These are phyloP conservation scores for Phylloporus sp. DNA, from an alignment of 1,284 basidiomycete genomes.

Conservation along the genomic window DNA sequence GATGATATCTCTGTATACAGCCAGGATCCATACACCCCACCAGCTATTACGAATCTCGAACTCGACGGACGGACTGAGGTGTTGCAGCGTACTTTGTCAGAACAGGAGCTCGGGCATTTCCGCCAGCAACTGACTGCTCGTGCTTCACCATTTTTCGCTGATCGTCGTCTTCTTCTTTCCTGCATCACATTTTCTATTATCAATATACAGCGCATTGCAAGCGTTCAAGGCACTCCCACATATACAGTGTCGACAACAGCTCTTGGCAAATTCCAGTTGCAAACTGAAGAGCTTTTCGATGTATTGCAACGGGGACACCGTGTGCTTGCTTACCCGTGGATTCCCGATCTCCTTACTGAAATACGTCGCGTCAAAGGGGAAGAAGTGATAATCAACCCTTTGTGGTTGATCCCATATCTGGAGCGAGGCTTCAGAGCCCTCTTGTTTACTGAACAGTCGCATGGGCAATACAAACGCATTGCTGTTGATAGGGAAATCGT, in stretches of 20 bases:
- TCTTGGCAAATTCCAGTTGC: conserved; percentile 12
- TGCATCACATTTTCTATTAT: conserved; percentile 23
- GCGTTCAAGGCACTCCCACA: background rate
- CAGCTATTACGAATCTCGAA: background rate
- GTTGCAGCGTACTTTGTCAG: background rate
- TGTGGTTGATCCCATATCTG: conserved; percentile 12
- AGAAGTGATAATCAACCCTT: background rate
- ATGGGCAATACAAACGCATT: conserved; percentile 13
- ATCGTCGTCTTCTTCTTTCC: conserved; percentile 17
- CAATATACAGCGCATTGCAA: background rate
- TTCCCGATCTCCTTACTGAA: conserved; percentile 13
- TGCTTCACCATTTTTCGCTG: background rate
- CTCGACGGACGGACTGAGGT: background rate
- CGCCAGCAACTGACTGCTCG: background rate
- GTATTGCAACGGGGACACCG: background rate
- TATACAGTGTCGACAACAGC: conserved; percentile 9
- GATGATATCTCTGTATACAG: conserved; percentile 17
- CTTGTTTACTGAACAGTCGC: conserved; percentile 10
- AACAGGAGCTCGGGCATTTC: background rate
- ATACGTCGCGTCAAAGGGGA: background rate
- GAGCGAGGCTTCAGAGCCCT: conserved; percentile 23
- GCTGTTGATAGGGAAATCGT: conserved; percentile 13
- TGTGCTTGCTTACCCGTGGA: conserved; percentile 22
- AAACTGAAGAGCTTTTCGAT: background rate
- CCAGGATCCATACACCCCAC: conserved; percentile 1